phyloP scores from a whole-genome alignment of 1,284 basidiomycete species.

The Cystobasidium pallidum region DNA sequence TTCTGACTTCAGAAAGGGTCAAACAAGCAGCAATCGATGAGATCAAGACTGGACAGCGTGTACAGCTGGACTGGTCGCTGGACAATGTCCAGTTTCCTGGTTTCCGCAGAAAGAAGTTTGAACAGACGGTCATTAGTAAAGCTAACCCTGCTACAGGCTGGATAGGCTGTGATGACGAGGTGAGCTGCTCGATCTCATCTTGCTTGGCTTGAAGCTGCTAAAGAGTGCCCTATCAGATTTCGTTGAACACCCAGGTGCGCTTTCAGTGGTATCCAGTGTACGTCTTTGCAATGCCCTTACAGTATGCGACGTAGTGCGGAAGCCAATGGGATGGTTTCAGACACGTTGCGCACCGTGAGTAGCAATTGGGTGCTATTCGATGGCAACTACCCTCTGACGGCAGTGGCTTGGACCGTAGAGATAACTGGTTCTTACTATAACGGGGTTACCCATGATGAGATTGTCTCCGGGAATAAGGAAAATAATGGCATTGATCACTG shows the following conservation, averaged over 20 bases:
- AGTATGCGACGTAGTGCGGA: not conserved
- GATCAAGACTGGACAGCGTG: slow-evolving; percentile 36
- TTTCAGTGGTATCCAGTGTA: not conserved
- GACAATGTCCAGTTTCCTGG: slow-evolving; percentile 44
- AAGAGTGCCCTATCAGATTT: slow-evolving; percentile 1
- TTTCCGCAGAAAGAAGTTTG: slow-evolving; percentile 38
- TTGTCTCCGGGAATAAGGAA: slow-evolving; percentile 10
- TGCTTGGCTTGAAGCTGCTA: not conserved
- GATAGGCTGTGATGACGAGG: slow-evolving; percentile 42
- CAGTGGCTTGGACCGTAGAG: slow-evolving; percentile 1
- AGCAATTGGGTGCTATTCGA: not conserved
- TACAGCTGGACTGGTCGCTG: slow-evolving; percentile 44
- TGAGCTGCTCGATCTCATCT: slow-evolving; percentile 15
- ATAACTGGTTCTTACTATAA: slow-evolving; percentile 34
- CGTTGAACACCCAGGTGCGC: slow-evolving; percentile 28
- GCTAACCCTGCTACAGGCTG: slow-evolving; percentile 33
- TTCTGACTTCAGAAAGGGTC: slow-evolving; percentile 41
- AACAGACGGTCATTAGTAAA: slow-evolving; percentile 41
- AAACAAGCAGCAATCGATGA: slow-evolving; percentile 34
- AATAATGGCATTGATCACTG: slow-evolving; percentile 36
- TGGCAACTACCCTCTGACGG: not conserved
- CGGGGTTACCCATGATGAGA: slow-evolving; percentile 35
- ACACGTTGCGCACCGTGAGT: slow-evolving; percentile 37
- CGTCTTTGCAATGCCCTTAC: not conserved
- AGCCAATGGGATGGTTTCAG: slow-evolving; percentile 45